Conservation (phyloP, 306 rosid genomes). For the Cucurbita pepo region DNA sequence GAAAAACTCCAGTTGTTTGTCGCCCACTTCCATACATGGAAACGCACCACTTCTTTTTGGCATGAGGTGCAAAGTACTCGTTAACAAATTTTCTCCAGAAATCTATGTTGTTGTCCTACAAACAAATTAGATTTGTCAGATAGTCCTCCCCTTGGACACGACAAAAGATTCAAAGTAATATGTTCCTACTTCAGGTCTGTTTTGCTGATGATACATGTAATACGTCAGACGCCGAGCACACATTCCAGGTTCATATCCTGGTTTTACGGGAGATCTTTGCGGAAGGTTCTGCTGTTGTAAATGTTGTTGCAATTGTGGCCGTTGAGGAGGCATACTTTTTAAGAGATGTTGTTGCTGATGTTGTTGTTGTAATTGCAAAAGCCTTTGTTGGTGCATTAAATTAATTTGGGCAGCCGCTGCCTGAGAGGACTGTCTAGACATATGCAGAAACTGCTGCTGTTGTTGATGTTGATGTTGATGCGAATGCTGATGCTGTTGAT, state of each 20-base stretch:
- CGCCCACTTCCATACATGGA: constrained; percentile 94
- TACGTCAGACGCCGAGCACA: constrained; percentile 88
- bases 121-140: constrained; percentile 16
- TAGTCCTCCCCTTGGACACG: background rate
- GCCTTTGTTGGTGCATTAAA: constrained; percentile 66
- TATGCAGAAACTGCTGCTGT: constrained; percentile 61
- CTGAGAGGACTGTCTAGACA: constrained; percentile 83
- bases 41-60: constrained; percentile 97
- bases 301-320: constrained; percentile 68
- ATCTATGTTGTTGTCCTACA: constrained; percentile 80
- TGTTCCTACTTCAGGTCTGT: constrained; percentile 72
- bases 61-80: constrained; percentile 87
- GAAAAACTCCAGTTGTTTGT: constrained; percentile 91
- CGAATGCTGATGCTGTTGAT: constrained; percentile 28
- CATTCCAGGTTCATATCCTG: constrained; percentile 88
- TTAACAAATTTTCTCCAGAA: constrained; percentile 98
- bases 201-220: constrained; percentile 93
- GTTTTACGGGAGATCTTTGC: constrained; percentile 62
- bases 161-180: background rate
- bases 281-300: constrained; percentile 70
- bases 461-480: constrained; percentile 56
- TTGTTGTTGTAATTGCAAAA: constrained; percentile 66
- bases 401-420: constrained; percentile 83
- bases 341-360: constrained; percentile 88
- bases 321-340: constrained; percentile 77